phyloP scores from a whole-genome alignment of 306 rosid species.

The Trifolium fragiferum region DNA sequence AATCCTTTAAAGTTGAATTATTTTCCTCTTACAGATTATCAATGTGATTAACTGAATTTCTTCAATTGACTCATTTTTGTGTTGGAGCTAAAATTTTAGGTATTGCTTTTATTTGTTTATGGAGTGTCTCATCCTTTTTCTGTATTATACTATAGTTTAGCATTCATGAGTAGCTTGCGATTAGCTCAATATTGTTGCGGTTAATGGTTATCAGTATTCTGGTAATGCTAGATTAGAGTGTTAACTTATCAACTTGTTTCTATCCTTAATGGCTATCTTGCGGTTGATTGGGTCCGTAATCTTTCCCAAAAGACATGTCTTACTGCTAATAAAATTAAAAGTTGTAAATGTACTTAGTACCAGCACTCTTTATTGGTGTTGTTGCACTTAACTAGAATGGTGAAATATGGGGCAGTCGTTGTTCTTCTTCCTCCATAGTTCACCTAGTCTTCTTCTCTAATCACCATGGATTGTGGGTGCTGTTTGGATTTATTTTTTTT shows the following conservation, averaged over 20 bases:
- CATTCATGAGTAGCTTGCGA: background rate
- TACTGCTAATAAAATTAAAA: background rate
- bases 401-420: background rate
- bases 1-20: background rate
- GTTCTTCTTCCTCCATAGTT: background rate
- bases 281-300: background rate
- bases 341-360: background rate
- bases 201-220: conserved; percentile 8
- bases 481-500: background rate
- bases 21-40: background rate
- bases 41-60: background rate
- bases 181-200: conserved; percentile 2
- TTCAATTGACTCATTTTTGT: conserved; percentile 22
- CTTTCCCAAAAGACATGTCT: background rate
- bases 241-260: background rate
- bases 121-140: background rate
- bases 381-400: conserved; percentile 1
- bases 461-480: background rate
- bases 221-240: background rate
- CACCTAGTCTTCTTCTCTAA: background rate
- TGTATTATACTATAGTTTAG: background rate
- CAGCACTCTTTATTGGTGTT: background rate
- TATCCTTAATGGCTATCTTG: background rate
- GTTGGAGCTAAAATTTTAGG: conserved; percentile 12
- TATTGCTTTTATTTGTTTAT: background rate